Conservation (phyloP, 2,329 filamentous ascomycete genomes). For the Colletotrichum tofieldiae region DNA sequence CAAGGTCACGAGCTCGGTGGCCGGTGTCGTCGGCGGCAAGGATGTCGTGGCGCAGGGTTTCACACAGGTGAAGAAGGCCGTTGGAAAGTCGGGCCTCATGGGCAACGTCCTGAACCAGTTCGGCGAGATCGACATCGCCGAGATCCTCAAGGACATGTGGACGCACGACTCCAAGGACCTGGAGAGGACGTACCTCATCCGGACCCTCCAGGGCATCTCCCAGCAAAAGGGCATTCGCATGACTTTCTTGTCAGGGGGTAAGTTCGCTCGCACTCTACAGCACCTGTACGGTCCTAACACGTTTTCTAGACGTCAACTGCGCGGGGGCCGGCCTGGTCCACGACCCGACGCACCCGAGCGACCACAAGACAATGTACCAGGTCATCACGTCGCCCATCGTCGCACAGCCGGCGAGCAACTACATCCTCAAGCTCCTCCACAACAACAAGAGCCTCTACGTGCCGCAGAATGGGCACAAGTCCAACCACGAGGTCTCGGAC, state of each 20-base stretch:
- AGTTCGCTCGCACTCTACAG: conserved; percentile 47
- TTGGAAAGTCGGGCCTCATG: conserved; percentile 96
- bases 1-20: conserved; percentile 94
- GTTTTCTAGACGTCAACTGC: conserved; percentile 80
- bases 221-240: conserved; percentile 96
- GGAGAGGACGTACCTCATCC: conserved; percentile 95
- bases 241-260: conserved; percentile 94
- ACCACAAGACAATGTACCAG: conserved; percentile 99
- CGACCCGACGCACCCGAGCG: conserved; percentile 89
- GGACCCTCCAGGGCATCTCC: conserved; percentile 94
- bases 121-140: conserved; percentile 93
- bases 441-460: conserved; percentile 94
- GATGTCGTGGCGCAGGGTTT: conserved; percentile 94
- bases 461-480: conserved; percentile 86
- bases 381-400: conserved; percentile 95
- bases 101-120: conserved; percentile 96
- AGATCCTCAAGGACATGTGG: conserved; percentile 97
- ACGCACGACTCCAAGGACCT: conserved; percentile 98
- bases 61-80: conserved; percentile 94
- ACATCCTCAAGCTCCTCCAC: conserved; percentile 95
- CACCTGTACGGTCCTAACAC: conserved; percentile 44
- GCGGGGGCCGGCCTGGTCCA: conserved; percentile 95
- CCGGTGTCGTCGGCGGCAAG: conserved; percentile 95
- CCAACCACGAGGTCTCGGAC: conserved; percentile 82
- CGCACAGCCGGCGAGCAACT: conserved; percentile 86